Evolutionary conservation across 129 eudicot species (phyloP).

Genomic region (Saussurea involucrata): DNA sequence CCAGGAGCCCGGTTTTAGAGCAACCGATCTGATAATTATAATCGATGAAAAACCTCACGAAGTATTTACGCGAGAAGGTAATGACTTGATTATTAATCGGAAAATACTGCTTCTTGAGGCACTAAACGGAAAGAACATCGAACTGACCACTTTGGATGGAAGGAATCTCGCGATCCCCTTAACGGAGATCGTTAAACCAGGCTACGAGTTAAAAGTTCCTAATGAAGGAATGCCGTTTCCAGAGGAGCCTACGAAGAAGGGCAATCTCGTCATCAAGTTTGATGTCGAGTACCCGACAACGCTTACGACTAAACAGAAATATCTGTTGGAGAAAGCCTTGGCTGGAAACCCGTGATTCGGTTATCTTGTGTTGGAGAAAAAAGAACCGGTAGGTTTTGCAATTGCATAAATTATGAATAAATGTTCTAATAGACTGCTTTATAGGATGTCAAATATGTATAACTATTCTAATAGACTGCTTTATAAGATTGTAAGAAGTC

Average conservation of each 20-base stretch:
- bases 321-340: slow-evolving; percentile 44
- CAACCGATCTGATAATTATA: slow-evolving; percentile 47
- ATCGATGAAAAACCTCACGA: slow-evolving; percentile 52
- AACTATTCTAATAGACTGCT: too few relatives aligned
- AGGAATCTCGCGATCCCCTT: slow-evolving; percentile 46
- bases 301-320: slow-evolving; percentile 42
- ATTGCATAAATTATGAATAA: too few relatives aligned
- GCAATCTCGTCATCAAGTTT: slow-evolving; percentile 38
- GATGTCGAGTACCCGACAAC: slow-evolving; percentile 53
- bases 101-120: slow-evolving; percentile 50
- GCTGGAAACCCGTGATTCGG: slow-evolving; percentile 16
- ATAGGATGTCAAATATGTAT: too few relatives aligned
- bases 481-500: too few relatives aligned
- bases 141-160: slow-evolving; percentile 56
- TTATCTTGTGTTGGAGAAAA: slow-evolving; percentile 6
- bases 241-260: slow-evolving; percentile 49
- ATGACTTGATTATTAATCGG: slow-evolving; percentile 37
- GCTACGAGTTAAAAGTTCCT: slow-evolving; percentile 41
- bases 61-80: slow-evolving; percentile 43
- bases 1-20: slow-evolving; percentile 45
- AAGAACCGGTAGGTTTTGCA: slow-evolving; percentile 5
- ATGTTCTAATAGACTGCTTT: too few relatives aligned
- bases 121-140: slow-evolving; percentile 44
- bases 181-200: slow-evolving; percentile 68
- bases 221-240: slow-evolving; percentile 63